A percentile compares a stretch with the other conserved stretches of the same genome.
These are phyloP conservation scores for Amniculicola lignicola DNA, from an alignment of 495 filamentous ascomycete species.

Conservation along the genomic window DNA sequence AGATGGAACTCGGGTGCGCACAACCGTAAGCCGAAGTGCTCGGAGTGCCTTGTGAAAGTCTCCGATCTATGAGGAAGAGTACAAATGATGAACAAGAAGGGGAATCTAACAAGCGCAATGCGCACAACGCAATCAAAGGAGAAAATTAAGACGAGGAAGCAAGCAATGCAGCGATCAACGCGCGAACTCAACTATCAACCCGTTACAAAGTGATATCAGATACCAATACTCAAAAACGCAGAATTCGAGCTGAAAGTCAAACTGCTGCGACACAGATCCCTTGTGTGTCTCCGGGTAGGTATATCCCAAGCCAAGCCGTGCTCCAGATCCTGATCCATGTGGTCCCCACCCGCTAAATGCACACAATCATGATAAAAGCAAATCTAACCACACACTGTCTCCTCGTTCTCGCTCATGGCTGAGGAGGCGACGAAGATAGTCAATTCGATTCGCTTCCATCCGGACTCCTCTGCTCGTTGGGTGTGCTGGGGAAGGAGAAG, in stretches of 20 bases:
- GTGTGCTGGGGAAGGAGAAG: conserved; percentile 33
- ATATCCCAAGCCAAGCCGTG: conserved; percentile 1
- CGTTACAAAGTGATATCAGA: too few relatives aligned
- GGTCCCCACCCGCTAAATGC: conserved; percentile 30
- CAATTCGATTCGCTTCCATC: conserved; percentile 24
- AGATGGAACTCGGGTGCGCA: too few relatives aligned
- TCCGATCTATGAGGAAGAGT: too few relatives aligned
- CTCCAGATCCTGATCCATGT: conserved; percentile 1
- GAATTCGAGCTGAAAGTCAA: too few relatives aligned
- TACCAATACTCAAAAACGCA: too few relatives aligned
- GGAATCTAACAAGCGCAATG: too few relatives aligned
- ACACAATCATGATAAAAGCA: conserved; percentile 31
- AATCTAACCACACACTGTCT: too few relatives aligned
- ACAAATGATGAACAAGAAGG: conserved; percentile 14
- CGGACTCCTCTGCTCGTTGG: conserved; percentile 25
- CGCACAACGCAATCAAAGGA: neutral
- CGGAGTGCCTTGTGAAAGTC: too few relatives aligned
- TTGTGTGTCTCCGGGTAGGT: neutral
- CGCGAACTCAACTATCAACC: neutral
- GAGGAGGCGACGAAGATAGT: neutral
- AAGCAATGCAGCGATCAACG: conserved; percentile 29
- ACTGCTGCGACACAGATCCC: too few relatives aligned
- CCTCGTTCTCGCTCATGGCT: neutral
- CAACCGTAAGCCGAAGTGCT: too few relatives aligned
- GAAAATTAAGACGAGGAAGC: conserved; percentile 1